phyloP scores from a whole-genome alignment of 352 stramenopile species.

The Globisporangium paddicum region DNA sequence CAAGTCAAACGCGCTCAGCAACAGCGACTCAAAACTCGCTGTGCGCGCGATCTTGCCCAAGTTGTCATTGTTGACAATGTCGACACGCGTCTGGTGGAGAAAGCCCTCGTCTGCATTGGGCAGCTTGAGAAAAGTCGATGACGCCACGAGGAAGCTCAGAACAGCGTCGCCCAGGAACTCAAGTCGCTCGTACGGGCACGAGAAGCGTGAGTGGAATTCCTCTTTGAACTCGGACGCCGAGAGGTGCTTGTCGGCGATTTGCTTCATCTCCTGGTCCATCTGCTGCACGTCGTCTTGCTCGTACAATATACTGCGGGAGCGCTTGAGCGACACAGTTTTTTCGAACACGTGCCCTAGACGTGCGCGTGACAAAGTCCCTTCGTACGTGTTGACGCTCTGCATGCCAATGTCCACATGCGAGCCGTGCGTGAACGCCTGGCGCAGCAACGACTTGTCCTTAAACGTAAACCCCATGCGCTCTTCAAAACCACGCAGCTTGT shows the following conservation, averaged over 20 bases:
- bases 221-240: constrained; percentile 57
- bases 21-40: constrained; percentile 68
- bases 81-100: constrained; percentile 61
- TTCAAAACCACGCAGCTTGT: constrained; percentile 63
- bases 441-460: constrained; percentile 69
- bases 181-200: constrained; percentile 80
- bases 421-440: constrained; percentile 79
- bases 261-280: constrained; percentile 41
- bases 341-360: constrained; percentile 71
- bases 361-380: constrained; percentile 71
- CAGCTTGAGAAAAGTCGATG: constrained; percentile 76
- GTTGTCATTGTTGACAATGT: constrained; percentile 75
- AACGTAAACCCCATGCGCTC: constrained; percentile 54
- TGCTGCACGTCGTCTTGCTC: constrained; percentile 19
- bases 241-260: constrained; percentile 55
- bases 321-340: constrained; percentile 52
- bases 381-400: constrained; percentile 79
- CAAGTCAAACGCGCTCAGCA: constrained; percentile 72
- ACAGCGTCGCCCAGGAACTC: constrained; percentile 84
- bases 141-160: constrained; percentile 79
- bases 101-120: constrained; percentile 59
- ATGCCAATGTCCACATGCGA: constrained; percentile 84
- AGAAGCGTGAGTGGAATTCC: constrained; percentile 70
- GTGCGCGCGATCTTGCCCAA: constrained; percentile 72
- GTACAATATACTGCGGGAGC: constrained; percentile 45